Percentiles rank a stretch among this genome's conserved stretches.
These are phyloP conservation scores for Cryphonectria nitschkei DNA, from an alignment of 2,329 filamentous ascomycete genomes.

Conservation along the genomic window DNA sequence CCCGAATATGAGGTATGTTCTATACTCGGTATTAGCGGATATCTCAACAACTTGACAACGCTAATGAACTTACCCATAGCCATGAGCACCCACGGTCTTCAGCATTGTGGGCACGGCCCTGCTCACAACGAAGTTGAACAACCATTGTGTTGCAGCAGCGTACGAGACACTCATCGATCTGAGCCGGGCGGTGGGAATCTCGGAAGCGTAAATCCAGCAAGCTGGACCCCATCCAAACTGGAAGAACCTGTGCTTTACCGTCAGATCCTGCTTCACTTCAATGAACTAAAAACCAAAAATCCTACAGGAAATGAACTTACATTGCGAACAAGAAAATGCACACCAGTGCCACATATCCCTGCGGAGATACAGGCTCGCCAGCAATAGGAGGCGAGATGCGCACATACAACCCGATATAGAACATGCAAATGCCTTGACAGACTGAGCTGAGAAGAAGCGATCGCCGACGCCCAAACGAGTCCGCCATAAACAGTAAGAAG, in stretches of 20 bases:
- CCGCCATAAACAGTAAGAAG: too few relatives aligned
- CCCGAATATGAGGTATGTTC: conserved; percentile 67
- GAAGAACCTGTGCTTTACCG: conserved; percentile 19
- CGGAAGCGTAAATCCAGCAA: conserved; percentile 59
- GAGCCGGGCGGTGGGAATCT: conserved; percentile 67
- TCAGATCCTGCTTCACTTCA: conserved; percentile 4
- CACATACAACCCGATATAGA: too few relatives aligned
- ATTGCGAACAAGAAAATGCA: conserved; percentile 42
- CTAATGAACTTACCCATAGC: conserved; percentile 40
- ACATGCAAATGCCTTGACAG: too few relatives aligned
- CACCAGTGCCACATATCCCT: too few relatives aligned
- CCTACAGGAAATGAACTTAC: conserved; percentile 27
- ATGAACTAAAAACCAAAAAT: not conserved
- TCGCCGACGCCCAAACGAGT: too few relatives aligned
- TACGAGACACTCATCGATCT: conserved; percentile 66
- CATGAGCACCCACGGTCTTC: conserved; percentile 44
- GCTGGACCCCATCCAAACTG: conserved; percentile 64
- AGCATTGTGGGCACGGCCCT: conserved; percentile 67
- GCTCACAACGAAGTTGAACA: conserved; percentile 72
- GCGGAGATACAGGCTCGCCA: too few relatives aligned
- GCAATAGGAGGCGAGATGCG: too few relatives aligned
- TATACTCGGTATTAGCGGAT: conserved; percentile 14
- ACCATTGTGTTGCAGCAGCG: conserved; percentile 68
- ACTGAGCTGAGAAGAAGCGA: too few relatives aligned
- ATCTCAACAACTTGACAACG: not conserved